Evolutionary conservation across 306 rosid species (phyloP).

Genomic region (Prunus campanulata): DNA sequence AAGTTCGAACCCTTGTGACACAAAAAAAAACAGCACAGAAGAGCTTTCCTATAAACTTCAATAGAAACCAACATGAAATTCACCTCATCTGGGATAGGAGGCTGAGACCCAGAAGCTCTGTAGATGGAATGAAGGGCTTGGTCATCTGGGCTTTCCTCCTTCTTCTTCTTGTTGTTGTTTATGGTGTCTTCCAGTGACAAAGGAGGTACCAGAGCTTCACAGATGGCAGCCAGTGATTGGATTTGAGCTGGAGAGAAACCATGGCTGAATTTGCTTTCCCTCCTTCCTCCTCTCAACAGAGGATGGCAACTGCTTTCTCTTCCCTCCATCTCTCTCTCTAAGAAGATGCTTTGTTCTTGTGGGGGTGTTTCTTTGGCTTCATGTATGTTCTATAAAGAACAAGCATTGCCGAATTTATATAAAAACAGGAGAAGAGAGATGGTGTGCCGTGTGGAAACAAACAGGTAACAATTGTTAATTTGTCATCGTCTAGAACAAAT

Average conservation of each 20-base stretch:
- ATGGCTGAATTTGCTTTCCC: slow-evolving; percentile 47
- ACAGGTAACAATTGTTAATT: background rate
- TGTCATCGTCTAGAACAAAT: background rate
- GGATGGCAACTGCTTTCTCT: slow-evolving; percentile 36
- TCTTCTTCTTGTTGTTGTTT: background rate
- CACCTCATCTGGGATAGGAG: slow-evolving; percentile 80
- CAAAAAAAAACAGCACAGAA: too few relatives aligned
- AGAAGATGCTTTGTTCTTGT: background rate
- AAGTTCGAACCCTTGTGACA: too few relatives aligned
- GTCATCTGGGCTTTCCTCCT: background rate
- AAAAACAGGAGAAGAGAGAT: background rate
- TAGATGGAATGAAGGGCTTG: slow-evolving; percentile 38
- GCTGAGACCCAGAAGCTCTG: slow-evolving; percentile 53
- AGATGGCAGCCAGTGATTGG: slow-evolving; percentile 55
- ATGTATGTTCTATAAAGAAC: background rate
- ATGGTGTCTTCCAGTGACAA: slow-evolving; percentile 18
- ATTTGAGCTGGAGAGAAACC: slow-evolving; percentile 63
- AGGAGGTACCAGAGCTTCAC: slow-evolving; percentile 75
- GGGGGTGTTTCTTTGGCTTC: background rate
- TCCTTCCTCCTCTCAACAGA: slow-evolving; percentile 46
- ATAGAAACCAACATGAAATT: background rate
- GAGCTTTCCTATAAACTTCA: background rate
- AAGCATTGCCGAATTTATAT: background rate
- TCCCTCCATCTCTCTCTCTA: slow-evolving; percentile 28
- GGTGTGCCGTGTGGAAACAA: background rate